These are phyloP conservation scores for Apophysomyces ossiformis DNA, from an alignment of 371 early-diverging fungal genomes.

Conservation along the genomic window DNA sequence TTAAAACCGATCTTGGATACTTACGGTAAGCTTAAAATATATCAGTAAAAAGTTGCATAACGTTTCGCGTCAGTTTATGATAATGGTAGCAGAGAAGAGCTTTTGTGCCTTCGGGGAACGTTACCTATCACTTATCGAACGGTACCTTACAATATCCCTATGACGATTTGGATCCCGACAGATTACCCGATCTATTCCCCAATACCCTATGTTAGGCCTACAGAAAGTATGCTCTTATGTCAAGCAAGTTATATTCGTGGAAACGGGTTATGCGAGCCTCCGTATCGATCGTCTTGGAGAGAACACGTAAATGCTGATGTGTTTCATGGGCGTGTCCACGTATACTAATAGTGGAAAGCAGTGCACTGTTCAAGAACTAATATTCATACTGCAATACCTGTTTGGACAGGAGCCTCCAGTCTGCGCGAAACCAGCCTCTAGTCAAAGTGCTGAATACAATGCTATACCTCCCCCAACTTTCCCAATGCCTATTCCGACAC, in stretches of 20 bases:
- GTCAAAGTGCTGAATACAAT: not conserved
- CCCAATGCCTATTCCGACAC: not conserved
- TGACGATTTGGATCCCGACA: conserved; percentile 87
- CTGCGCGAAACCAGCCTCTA: conserved; percentile 57
- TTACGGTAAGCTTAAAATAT: conserved; percentile 58
- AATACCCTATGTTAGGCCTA: conserved; percentile 86
- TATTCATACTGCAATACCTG: conserved; percentile 70
- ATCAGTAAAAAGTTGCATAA: not conserved
- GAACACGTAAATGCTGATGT: conserved; percentile 46
- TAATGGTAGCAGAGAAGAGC: conserved; percentile 69
- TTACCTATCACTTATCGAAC: conserved; percentile 84
- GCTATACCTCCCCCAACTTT: no score
- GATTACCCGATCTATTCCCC: conserved; percentile 84
- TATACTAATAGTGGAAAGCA: conserved; percentile 32
- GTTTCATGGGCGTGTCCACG: not conserved
- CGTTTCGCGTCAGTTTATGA: conserved; percentile 56
- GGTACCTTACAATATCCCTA: conserved; percentile 89
- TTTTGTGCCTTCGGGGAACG: conserved; percentile 86
- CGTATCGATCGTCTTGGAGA: conserved; percentile 70
- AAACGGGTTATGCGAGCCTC: conserved; percentile 83
- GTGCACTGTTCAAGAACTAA: conserved; percentile 64
- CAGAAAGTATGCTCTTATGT: conserved; percentile 83
- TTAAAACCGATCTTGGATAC: conserved; percentile 74
- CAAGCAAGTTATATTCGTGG: conserved; percentile 83
- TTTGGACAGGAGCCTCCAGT: conserved; percentile 85